These are phyloP conservation scores for Penicillium antarcticum DNA, from an alignment of 495 filamentous ascomycete genomes.

Conservation along the genomic window DNA sequence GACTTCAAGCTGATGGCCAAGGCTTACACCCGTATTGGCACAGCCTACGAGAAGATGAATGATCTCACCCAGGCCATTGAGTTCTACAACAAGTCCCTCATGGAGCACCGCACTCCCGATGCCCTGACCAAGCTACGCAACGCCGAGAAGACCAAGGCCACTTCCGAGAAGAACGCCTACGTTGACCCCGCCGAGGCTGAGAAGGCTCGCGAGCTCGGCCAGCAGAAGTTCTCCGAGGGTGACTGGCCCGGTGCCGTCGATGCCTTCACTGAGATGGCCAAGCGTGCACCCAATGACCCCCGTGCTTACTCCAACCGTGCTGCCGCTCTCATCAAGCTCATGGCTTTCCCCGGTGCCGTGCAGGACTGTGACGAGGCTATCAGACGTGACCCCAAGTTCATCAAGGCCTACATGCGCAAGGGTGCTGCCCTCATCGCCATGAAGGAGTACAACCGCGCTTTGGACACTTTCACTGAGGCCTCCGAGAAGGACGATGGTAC, in stretches of 20 bases:
- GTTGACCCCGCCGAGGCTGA: slow-evolving; percentile 90
- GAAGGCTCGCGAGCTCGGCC: slow-evolving; percentile 90
- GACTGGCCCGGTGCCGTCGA: slow-evolving; percentile 97
- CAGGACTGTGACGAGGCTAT: slow-evolving; percentile 91
- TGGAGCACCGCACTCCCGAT: slow-evolving; percentile 94
- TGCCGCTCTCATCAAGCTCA: slow-evolving; percentile 92
- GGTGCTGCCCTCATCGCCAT: slow-evolving; percentile 91
- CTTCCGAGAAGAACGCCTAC: slow-evolving; percentile 73
- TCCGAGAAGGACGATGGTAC: slow-evolving; percentile 72
- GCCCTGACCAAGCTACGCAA: slow-evolving; percentile 87
- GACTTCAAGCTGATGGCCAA: slow-evolving; percentile 98
- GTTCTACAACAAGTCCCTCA: slow-evolving; percentile 88
- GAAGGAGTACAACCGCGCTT: slow-evolving; percentile 92
- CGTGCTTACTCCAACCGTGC: slow-evolving; percentile 97
- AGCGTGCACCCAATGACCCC: slow-evolving; percentile 88
- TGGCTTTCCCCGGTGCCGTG: slow-evolving; percentile 90
- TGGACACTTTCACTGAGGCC: slow-evolving; percentile 86
- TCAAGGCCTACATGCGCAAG: slow-evolving; percentile 93
- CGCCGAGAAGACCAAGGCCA: slow-evolving; percentile 87
- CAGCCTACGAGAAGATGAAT: slow-evolving; percentile 83
- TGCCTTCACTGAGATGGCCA: slow-evolving; percentile 95
- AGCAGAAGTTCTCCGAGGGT: slow-evolving; percentile 91
- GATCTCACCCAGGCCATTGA: slow-evolving; percentile 80
- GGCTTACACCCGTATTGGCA: slow-evolving; percentile 86
- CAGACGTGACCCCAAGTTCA: slow-evolving; percentile 87